Conservation (phyloP, 2,329 filamentous ascomycete species). For the Fulvia fulva region DNA sequence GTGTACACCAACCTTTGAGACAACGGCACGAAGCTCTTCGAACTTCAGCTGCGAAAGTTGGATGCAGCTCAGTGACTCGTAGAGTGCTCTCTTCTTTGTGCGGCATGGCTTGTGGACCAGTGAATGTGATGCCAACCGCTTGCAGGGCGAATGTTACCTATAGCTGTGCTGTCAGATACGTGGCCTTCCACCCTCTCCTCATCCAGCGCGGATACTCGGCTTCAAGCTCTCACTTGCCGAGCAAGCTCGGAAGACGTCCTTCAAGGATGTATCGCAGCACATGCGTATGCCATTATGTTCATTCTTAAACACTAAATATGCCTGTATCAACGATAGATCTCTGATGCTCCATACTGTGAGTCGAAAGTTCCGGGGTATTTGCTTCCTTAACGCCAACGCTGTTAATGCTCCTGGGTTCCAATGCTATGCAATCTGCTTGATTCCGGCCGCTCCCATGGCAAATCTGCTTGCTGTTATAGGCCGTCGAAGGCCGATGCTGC, state of each 20-base stretch:
- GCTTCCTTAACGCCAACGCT: not conserved
- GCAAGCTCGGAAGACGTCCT: not conserved
- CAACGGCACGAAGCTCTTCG: constrained; percentile 16
- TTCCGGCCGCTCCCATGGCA: not conserved
- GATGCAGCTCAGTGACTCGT: constrained; percentile 14
- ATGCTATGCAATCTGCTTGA: not conserved
- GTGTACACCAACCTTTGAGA: constrained; percentile 16
- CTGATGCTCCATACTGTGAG: not conserved
- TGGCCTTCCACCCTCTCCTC: not conserved
- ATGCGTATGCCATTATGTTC: not conserved
- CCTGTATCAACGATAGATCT: not conserved
- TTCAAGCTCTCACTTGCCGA: not conserved
- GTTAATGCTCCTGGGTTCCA: not conserved
- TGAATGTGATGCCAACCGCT: not conserved
- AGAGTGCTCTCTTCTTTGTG: constrained; percentile 17
- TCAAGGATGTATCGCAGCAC: not conserved
- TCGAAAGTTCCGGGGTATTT: not conserved
- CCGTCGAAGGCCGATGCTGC: not conserved
- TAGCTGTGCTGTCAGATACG: not conserved
- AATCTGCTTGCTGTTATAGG: not conserved
- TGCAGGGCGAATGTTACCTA: not conserved
- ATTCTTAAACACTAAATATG: not conserved
- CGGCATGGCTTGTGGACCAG: constrained; percentile 12
- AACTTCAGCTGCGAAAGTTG: constrained; percentile 19
- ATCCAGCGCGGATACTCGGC: not conserved